phyloP scores from a whole-genome alignment of 768 basidiomycete species.

The Russula griseocarnosa region DNA sequence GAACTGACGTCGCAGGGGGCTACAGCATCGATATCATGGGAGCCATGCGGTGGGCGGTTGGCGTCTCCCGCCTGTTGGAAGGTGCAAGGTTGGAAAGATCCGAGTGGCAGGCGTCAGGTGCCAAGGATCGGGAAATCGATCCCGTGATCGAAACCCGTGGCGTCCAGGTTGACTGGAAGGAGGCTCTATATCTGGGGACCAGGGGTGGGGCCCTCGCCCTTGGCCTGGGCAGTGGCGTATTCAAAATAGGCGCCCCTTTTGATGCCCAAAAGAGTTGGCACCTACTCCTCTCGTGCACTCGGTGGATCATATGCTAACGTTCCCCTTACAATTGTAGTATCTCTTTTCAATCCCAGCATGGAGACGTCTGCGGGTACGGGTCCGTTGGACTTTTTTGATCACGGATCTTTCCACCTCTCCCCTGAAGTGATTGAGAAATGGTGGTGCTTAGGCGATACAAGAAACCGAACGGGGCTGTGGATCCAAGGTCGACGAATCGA shows the following conservation, averaged over 20 bases:
- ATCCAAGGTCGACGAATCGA: constrained; percentile 53
- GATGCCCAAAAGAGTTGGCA: constrained; percentile 72
- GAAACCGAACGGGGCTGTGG: constrained; percentile 69
- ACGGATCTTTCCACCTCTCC: constrained; percentile 31
- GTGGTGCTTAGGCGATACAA: constrained; percentile 78
- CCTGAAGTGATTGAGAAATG: constrained; percentile 75
- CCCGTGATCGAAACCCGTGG: constrained; percentile 25
- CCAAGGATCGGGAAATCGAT: constrained; percentile 3
- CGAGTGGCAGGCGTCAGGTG: constrained; percentile 10
- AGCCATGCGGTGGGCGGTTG: constrained; percentile 76
- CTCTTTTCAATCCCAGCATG: constrained; percentile 26
- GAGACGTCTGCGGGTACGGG: constrained; percentile 47
- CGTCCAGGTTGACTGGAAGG: constrained; percentile 73
- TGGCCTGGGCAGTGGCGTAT: constrained; percentile 46
- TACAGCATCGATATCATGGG: constrained; percentile 75
- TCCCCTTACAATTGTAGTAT: constrained; percentile 6
- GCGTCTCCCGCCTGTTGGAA: constrained; percentile 65
- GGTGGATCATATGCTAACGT: constrained; percentile 9
- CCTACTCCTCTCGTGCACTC: constrained; percentile 2
- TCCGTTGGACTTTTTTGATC: constrained; percentile 66
- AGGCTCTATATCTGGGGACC: constrained; percentile 77
- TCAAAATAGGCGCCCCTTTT: constrained; percentile 59
- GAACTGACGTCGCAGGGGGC: constrained; percentile 83
- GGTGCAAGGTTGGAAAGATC: constrained; percentile 39
- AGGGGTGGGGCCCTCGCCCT: constrained; percentile 72